Base-by-base conservation (phyloP, 1,139 yeast genomes). In the Candida tetrigidarum region DNA sequence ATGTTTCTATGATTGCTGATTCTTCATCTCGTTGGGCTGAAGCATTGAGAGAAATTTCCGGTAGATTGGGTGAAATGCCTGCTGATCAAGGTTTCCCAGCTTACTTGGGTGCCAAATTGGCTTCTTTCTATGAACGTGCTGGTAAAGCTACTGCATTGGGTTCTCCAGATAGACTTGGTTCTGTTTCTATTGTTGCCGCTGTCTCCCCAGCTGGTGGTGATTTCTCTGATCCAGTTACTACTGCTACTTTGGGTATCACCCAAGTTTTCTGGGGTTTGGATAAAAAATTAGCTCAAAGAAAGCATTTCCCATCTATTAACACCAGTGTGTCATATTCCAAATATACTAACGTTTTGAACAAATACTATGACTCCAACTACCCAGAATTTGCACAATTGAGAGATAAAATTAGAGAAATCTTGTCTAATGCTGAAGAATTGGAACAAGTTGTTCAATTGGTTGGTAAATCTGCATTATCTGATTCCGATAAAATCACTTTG, bases 11-110 rank as follows among this genome's bases (percentile, higher is more conserved):
- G 98, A 93, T 93, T 86, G 99, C 99, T 50, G 99, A 93, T 70
- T 93, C 99, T 6, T 92, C 98, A 29, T 92, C 98, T 37, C 93
- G 99, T 81, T 93, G 99, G 99, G 99, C 99, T 40, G 99, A 93
- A 76, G 99, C 99, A 50, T 81, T 93, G 67, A 91, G 99, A 85
- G 99, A 93, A 81, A 86, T 93, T 69, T 92, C 98, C 45, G 99
- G 99, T 83, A 96, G 99, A 81, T 80, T 93, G 69, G 99, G 99
- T 72, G 99, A 95, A 78, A 93, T 93, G 99, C 99, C 99, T 66
- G 99, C 99, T 51, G 99, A 93, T 76, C 99, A 95, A 78, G 99
- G 99, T 80, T 93, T 92, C 95, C 99, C 99, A 53, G 99, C 99
- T 48, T 93, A 95, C 68, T 81, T 93, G 69, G 99, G 99, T 75